Conservation (phyloP, 2,329 filamentous ascomycete species). For the Ambrosiella xylebori region DNA sequence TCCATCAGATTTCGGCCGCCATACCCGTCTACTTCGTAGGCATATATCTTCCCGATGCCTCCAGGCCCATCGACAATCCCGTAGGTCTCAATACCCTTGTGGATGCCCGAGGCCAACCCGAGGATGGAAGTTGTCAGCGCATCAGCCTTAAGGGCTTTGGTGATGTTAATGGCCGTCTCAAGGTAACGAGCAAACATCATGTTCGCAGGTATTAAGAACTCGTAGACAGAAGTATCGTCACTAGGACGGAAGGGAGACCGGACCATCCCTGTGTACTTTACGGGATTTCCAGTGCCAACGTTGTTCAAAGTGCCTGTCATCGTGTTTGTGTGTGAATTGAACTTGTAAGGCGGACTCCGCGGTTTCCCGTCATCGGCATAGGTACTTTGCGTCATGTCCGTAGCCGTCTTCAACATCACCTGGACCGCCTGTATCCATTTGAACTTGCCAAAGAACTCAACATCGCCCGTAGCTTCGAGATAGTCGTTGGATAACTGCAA, state of each 20-base stretch:
- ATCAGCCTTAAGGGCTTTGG: slow-evolving; percentile 34
- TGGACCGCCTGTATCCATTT: slow-evolving; percentile 58
- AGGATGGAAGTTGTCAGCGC: slow-evolving; percentile 38
- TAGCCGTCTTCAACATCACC: slow-evolving; percentile 49
- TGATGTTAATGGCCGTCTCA: slow-evolving; percentile 27
- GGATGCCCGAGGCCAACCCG: slow-evolving; percentile 43
- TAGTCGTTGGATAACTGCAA: slow-evolving; percentile 68
- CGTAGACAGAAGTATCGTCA: slow-evolving; percentile 72
- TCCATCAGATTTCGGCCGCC: slow-evolving; percentile 52
- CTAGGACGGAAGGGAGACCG: slow-evolving; percentile 79
- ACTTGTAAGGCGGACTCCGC: slow-evolving; percentile 50
- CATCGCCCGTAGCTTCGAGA: slow-evolving; percentile 50
- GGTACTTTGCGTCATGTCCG: slow-evolving; percentile 55
- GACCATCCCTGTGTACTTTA: slow-evolving; percentile 61
- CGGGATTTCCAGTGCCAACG: slow-evolving; percentile 58
- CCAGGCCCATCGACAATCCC: slow-evolving; percentile 45
- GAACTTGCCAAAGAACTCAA: slow-evolving; percentile 49
- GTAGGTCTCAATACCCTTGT: slow-evolving; percentile 49
- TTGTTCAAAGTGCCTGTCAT: slow-evolving; percentile 18
- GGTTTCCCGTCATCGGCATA: slow-evolving; percentile 45
- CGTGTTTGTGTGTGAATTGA: slow-evolving; percentile 49
- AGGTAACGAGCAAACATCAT: slow-evolving; percentile 62
- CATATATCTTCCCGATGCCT: slow-evolving; percentile 40
- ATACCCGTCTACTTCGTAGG: slow-evolving; percentile 62
- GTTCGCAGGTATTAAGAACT: slow-evolving; percentile 79